phyloP scores from a whole-genome alignment of 2,329 filamentous ascomycete species.

The Exophiala lecanii-corni region DNA sequence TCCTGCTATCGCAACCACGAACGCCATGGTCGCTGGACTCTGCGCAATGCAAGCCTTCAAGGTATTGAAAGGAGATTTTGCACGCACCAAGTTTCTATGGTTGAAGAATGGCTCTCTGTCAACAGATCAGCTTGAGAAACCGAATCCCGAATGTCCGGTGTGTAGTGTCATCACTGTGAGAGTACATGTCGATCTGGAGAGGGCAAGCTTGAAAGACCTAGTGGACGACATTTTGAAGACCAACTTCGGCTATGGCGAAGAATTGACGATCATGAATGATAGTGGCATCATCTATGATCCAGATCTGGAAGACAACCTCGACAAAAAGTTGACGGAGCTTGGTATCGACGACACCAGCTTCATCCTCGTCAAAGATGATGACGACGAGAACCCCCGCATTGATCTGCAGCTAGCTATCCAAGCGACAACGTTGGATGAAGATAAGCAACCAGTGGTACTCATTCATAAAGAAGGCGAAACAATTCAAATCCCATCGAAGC shows the following conservation, averaged over 20 bases:
- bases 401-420: conserved; percentile 65
- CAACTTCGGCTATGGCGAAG: conserved; percentile 72
- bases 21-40: conserved; percentile 88
- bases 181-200: conserved; percentile 62
- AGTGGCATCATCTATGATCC: conserved; percentile 79
- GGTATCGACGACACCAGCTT: conserved; percentile 70
- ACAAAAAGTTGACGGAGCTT: conserved; percentile 72
- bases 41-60: conserved; percentile 93
- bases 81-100: conserved; percentile 77
- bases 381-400: conserved; percentile 59
- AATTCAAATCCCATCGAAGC: conserved; percentile 45
- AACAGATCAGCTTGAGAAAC: conserved; percentile 57
- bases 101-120: conserved; percentile 57
- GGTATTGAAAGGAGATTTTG: conserved; percentile 68
- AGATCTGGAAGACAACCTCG: conserved; percentile 80
- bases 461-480: conserved; percentile 29
- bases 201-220: conserved; percentile 72
- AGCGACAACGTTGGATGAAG: conserved; percentile 29
- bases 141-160: conserved; percentile 77
- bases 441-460: conserved; percentile 39
- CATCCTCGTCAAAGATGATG: conserved; percentile 77
- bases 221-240: conserved; percentile 68
- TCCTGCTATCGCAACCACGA: conserved; percentile 94
- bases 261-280: conserved; percentile 73
- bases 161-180: conserved; percentile 70